phyloP scores from a whole-genome alignment of 2,329 filamentous ascomycete genomes.

The Ceratocystis ficicola region DNA sequence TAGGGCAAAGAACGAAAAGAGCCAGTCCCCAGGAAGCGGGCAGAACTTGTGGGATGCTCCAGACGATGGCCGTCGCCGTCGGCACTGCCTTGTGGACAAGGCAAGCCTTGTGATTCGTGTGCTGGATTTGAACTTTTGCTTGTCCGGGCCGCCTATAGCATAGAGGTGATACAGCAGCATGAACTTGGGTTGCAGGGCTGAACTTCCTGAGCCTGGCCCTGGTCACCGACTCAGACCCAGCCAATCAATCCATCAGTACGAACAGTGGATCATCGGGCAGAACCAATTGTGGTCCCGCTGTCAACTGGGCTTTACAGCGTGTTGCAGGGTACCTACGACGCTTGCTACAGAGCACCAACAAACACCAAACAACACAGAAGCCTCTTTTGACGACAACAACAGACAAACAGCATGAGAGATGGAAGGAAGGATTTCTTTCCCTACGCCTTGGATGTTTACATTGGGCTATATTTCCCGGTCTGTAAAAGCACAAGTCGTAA shows the following conservation, averaged over 20 bases:
- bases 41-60: neutral
- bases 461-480: neutral
- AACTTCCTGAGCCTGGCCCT: neutral
- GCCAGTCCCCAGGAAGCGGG: neutral
- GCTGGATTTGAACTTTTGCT: neutral
- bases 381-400: neutral
- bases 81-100: neutral
- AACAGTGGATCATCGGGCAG: neutral
- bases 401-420: neutral
- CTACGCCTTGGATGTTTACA: neutral
- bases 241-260: neutral
- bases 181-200: neutral
- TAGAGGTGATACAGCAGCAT: neutral
- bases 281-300: constrained; percentile 20
- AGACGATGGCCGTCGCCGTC: too few relatives aligned
- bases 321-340: neutral
- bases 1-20: neutral
- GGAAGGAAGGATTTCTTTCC: neutral
- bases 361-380: neutral
- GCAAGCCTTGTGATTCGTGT: neutral
- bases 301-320: neutral
- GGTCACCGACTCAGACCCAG: neutral
- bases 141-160: neutral
- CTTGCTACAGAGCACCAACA: neutral
- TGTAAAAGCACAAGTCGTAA: neutral